phyloP scores from a whole-genome alignment of 768 basidiomycete species.

The Rhodotorula diobovata region DNA sequence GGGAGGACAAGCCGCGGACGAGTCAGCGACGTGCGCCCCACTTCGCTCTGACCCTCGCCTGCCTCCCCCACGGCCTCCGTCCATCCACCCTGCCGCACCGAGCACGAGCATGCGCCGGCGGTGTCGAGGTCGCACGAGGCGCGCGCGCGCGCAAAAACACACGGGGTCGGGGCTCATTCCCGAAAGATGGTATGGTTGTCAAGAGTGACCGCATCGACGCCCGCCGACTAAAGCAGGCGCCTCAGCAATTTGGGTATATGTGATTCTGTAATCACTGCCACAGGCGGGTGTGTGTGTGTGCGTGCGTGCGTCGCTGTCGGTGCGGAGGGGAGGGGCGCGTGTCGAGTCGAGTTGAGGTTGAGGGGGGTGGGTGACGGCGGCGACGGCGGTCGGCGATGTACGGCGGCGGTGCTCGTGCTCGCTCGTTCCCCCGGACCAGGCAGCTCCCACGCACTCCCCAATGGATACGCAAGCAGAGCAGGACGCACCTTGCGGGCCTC shows the following conservation, averaged over 20 bases:
- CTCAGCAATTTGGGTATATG: conserved; percentile 48
- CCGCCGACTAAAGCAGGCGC: conserved; percentile 41
- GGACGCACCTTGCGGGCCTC: conserved; percentile 52
- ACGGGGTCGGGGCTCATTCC: conserved; percentile 46
- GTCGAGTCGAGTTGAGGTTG: background rate
- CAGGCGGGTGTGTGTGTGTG: background rate
- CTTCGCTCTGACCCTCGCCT: too few relatives aligned
- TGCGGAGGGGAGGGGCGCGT: background rate
- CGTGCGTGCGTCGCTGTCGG: background rate
- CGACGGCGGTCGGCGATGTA: too few relatives aligned
- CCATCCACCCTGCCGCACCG: background rate
- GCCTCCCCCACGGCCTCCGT: background rate
- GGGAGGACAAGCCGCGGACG: too few relatives aligned
- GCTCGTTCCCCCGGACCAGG: too few relatives aligned
- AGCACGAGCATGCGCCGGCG: background rate
- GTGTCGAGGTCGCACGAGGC: too few relatives aligned
- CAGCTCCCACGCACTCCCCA: too few relatives aligned
- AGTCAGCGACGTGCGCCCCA: too few relatives aligned
- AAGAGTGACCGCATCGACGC: conserved; percentile 29
- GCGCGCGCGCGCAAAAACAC: background rate
- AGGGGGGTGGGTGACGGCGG: background rate
- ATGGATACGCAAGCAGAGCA: background rate
- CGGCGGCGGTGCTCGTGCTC: background rate
- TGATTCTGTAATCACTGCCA: conserved; percentile 47
- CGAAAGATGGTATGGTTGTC: conserved; percentile 48